These are phyloP conservation scores for Teratosphaeria epicoccoides DNA, from an alignment of 2,329 filamentous ascomycete genomes.

Conservation along the genomic window DNA sequence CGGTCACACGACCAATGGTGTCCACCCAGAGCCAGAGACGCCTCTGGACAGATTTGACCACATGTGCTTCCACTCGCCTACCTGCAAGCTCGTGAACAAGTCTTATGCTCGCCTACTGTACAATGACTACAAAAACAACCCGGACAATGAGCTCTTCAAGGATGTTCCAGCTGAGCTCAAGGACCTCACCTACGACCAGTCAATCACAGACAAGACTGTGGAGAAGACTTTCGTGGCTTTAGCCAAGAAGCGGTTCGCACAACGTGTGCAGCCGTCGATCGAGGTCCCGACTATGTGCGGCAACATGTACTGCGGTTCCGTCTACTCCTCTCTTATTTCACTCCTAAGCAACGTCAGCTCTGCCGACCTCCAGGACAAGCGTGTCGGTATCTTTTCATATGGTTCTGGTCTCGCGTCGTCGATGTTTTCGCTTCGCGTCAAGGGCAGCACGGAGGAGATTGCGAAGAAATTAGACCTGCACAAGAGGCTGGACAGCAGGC, in stretches of 20 bases:
- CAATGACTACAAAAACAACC: conserved; percentile 41
- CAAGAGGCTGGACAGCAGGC: conserved; percentile 34
- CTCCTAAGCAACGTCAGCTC: conserved; percentile 37
- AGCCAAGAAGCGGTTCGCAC: conserved; percentile 41
- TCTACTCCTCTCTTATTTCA: conserved; percentile 41
- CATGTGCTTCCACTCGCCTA: conserved; percentile 46
- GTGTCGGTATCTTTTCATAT: conserved; percentile 43
- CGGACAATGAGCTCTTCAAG: conserved; percentile 38
- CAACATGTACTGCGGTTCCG: conserved; percentile 46
- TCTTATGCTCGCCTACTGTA: conserved; percentile 43
- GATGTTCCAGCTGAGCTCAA: conserved; percentile 40
- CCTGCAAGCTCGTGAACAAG: conserved; percentile 46
- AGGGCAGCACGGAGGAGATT: conserved; percentile 37
- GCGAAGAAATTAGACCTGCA: conserved; percentile 39
- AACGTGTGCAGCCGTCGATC: conserved; percentile 40
- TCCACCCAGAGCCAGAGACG: conserved; percentile 31
- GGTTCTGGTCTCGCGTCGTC: conserved; percentile 42
- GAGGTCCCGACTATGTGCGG: conserved; percentile 43
- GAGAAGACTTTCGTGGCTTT: conserved; percentile 45
- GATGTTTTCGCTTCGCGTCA: conserved; percentile 40
- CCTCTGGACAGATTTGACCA: conserved; percentile 44
- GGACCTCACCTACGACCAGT: conserved; percentile 36
- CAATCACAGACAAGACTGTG: conserved; percentile 41
- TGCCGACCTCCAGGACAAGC: conserved; percentile 39
- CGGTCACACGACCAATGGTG: conserved; percentile 29